Evolutionary conservation across 345 rosid species (phyloP), one percentile per base, ranked within the genome.

Genomic region (Populus deltoides): DNA sequence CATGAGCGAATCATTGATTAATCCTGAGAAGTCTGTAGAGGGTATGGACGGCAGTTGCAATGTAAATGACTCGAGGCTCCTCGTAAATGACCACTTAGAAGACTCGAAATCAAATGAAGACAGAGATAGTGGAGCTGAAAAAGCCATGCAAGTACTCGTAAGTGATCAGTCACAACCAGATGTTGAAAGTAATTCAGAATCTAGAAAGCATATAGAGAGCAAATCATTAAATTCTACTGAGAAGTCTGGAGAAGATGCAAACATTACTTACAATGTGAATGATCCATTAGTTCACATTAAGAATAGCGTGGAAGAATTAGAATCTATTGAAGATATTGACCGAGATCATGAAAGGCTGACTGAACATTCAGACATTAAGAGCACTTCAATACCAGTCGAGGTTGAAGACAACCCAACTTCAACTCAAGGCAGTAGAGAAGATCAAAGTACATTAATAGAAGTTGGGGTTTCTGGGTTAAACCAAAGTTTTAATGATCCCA

Each of bases 181-280:
- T 8, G 79, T 74, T 38, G 79, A 76, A 71, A 83, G 74, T 66
- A 71, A 72, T 67, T 82, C 76, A 47, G 86, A 74, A 74, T 80
- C 83, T 41, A 77, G 53, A 33, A 11, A 74, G 81, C 6, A 67
- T 51, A 66, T 8, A 8, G 82, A 68, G 36, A 76, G 31, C 43
- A 71, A 81, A 27, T 35, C 73, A 45, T 13, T 74, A 36, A 33
- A 79, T 65, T 68, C 68, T 76, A 69, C 77, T 0, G 79, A 75
- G 41, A 83, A 86, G 76, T 70, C 80, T 65, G 75, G 72, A 75
- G 88, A 80, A 38, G 88, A 83, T 77, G 78, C 68, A 59, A 86
- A 81, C 63, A 80, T 78, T 59, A 66, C 71, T 75, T 24, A 59
- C 74, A 80, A 81, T 53, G 80, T 5, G 59, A 75, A 72, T 24